Evolutionary conservation across 495 filamentous ascomycete species (phyloP).

Genomic region (Penicillium dipodomyicola): DNA sequence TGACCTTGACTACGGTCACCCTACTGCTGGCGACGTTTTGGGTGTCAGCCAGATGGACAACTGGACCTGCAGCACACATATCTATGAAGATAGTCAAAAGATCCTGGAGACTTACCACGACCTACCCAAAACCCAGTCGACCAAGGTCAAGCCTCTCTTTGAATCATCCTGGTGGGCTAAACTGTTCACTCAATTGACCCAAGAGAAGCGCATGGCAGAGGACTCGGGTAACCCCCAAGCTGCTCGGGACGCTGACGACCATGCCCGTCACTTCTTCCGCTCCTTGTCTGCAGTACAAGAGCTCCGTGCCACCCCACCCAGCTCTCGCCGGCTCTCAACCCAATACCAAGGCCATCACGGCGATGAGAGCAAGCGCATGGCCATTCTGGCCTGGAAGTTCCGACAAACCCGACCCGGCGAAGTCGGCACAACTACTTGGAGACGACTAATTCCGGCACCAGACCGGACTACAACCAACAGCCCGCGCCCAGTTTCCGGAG

Average conservation of each 20-base stretch:
- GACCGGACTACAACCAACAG: slow-evolving; percentile 41
- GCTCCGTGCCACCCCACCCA: slow-evolving; percentile 39
- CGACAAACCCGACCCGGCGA: slow-evolving; percentile 43
- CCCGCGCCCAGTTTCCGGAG: slow-evolving; percentile 32
- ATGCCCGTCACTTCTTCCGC: slow-evolving; percentile 39
- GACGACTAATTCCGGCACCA: slow-evolving; percentile 45
- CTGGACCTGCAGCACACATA: slow-evolving; percentile 48
- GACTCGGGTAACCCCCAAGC: slow-evolving; percentile 35
- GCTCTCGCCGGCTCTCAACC: slow-evolving; percentile 31
- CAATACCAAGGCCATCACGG: slow-evolving; percentile 29
- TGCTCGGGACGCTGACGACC: slow-evolving; percentile 38
- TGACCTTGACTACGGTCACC: slow-evolving; percentile 43
- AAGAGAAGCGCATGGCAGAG: slow-evolving; percentile 40
- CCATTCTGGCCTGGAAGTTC: slow-evolving; percentile 55
- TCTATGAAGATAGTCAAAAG: slow-evolving; percentile 44
- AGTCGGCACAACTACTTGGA: slow-evolving; percentile 54
- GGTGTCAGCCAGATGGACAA: slow-evolving; percentile 44
- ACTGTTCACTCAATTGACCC: slow-evolving; percentile 44
- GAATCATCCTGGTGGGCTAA: slow-evolving; percentile 51
- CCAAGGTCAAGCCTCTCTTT: slow-evolving; percentile 47
- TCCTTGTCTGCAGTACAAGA: slow-evolving; percentile 52
- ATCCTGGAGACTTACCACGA: slow-evolving; percentile 36
- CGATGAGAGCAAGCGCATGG: slow-evolving; percentile 45
- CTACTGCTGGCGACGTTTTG: slow-evolving; percentile 34
- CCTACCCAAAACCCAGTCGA: slow-evolving; percentile 36